These are phyloP conservation scores for Neocucurbitaria cava DNA, from an alignment of 2,329 filamentous ascomycete species.

Conservation along the genomic window DNA sequence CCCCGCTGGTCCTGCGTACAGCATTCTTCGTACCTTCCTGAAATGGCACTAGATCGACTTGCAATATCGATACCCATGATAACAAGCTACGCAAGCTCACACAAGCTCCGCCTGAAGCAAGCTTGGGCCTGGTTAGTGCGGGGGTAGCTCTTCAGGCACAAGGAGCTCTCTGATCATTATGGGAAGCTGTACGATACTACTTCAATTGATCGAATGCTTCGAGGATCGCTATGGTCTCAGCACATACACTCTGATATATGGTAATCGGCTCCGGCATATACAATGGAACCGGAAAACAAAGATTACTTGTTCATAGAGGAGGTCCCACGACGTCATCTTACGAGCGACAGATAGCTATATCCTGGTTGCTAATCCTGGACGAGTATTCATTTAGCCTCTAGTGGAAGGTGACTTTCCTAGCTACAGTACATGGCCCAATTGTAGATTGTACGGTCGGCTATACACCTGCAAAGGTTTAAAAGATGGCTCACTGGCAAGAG, in stretches of 20 bases:
- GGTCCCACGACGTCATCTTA: constrained; percentile 7
- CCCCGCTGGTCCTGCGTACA: background rate
- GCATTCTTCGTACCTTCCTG: constrained; percentile 20
- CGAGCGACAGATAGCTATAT: constrained; percentile 3
- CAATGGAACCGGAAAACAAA: background rate
- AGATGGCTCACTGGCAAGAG: background rate
- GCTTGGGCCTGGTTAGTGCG: constrained; percentile 4
- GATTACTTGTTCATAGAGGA: background rate
- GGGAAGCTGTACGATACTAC: background rate
- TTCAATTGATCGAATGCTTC: background rate
- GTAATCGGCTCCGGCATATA: background rate
- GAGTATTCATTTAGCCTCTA: constrained; percentile 9
- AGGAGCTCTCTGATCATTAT: background rate
- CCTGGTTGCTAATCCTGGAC: constrained; percentile 7
- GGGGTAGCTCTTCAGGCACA: background rate
- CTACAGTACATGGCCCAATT: constrained; percentile 6
- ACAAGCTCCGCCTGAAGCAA: constrained; percentile 18
- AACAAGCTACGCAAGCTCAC: constrained; percentile 27
- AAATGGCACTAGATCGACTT: constrained; percentile 15
- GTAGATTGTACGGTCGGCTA: background rate
- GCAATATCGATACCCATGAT: constrained; percentile 5
- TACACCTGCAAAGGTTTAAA: constrained; percentile 4
- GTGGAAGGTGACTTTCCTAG: constrained; percentile 15
- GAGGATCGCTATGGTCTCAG: background rate
- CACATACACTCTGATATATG: background rate